phyloP scores from a whole-genome alignment of 176 grass and related monocot genomes.

The Carex kokanica region DNA sequence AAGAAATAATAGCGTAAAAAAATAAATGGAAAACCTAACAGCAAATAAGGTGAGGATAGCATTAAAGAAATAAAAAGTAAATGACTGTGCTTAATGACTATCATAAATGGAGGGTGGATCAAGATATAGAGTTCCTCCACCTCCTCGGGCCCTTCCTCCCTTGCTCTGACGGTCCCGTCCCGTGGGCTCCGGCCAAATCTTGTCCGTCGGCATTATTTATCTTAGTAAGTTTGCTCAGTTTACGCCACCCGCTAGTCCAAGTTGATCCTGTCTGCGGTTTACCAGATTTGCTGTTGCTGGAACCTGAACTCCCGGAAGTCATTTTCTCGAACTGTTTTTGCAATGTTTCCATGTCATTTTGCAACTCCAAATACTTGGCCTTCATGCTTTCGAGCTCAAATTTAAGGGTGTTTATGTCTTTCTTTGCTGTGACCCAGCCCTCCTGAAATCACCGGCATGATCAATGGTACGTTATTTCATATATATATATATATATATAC shows the following conservation, averaged over 20 bases:
- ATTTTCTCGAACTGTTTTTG: slow-evolving; percentile 68
- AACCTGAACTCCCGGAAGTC: not conserved
- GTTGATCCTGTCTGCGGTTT: slow-evolving; percentile 50
- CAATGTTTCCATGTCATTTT: slow-evolving; percentile 82
- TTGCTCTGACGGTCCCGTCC: slow-evolving; percentile 20
- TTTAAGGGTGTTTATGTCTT: slow-evolving; percentile 99
- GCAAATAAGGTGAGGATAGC: too few relatives aligned
- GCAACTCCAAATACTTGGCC: slow-evolving; percentile 94
- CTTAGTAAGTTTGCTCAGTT: slow-evolving; percentile 79
- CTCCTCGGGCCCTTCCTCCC: slow-evolving; percentile 64
- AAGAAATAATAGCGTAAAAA: too few relatives aligned
- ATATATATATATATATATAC: not conserved
- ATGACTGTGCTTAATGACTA: too few relatives aligned
- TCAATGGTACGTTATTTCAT: not conserved
- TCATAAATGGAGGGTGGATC: too few relatives aligned
- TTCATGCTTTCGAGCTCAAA: slow-evolving; percentile 98
- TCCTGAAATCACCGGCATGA: slow-evolving; percentile 56
- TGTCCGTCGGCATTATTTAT: slow-evolving; percentile 49
- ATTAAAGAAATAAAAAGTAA: too few relatives aligned
- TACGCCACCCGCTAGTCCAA: slow-evolving; percentile 87
- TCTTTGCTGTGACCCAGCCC: slow-evolving; percentile 86
- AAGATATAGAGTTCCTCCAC: slow-evolving; percentile 98
- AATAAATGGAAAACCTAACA: too few relatives aligned
- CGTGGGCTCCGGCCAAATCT: slow-evolving; percentile 21
- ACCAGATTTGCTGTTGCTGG: not conserved